Evolutionary conservation across 2,329 filamentous ascomycete genomes (phyloP), one percentile per base, ranked within the genome.

Genomic region (Phialophora macrospora): DNA sequence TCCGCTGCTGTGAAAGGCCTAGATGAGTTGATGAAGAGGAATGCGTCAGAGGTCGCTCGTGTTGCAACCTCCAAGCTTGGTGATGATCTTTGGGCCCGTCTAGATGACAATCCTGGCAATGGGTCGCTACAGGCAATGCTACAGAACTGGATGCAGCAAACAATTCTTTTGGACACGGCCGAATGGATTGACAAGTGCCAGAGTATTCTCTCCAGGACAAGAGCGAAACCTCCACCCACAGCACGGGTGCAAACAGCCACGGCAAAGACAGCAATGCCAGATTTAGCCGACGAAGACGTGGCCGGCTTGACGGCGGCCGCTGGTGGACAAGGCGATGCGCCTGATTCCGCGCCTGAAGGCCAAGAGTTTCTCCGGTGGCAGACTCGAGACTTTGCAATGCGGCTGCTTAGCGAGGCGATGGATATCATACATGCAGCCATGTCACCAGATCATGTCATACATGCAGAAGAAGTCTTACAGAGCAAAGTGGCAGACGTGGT

Each of bases 291-390:
- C 75, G 95, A 99, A 75, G 96, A 99, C 76, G 94, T 97, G 41
- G 95, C 95, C 60, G 95, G 95, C 0, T 98, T 99, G 74, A 93
- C 93, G n/a, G 88, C 90, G 1, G 84, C 84, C 30, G 88, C 87
- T 28, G 81, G 78, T 4, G 86, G 85, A 56, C 85, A 89, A 57
- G 83, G 85, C 46, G 86, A 87, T 54, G 78, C 82, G 26, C 74
- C 77, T 0, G 79, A 80, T 55, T 82, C 81, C 38, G 73, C 74
- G 73, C 80, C 71, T 80, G 72, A 88, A 8, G 89, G 93, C 22
- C 93, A 96, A 72, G 95, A 99, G 76, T 87, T 95, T 14, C 82
- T 99, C 67, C 88, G 93, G 71, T 99, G 95, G 95, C 95, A 99
- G 77, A 94, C 97, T 6, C 88, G 92, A 38, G 93, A 93, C 1